Evolutionary conservation across 2,329 filamentous ascomycete genomes (phyloP).

Genomic region (Aspergillus fischeri): DNA sequence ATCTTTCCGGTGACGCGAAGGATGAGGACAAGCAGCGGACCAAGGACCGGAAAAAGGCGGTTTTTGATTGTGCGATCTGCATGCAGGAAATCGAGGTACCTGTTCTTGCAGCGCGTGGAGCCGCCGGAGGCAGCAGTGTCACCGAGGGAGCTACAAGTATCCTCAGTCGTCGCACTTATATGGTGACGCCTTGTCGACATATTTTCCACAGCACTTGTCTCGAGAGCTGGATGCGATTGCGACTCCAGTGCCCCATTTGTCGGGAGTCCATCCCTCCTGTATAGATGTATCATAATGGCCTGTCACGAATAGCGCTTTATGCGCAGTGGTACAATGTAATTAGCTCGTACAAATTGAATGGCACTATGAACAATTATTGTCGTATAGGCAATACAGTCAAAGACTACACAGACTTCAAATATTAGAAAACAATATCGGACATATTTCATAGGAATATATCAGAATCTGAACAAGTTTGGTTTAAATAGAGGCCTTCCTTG

Average conservation of each 20-base stretch:
- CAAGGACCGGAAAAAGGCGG: conserved; percentile 51
- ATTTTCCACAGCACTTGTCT: conserved; percentile 91
- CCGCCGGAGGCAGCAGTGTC: conserved; percentile 45
- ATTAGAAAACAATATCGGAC: background rate
- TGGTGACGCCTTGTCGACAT: conserved; percentile 96
- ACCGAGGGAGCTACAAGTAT: conserved; percentile 55
- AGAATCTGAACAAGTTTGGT: background rate
- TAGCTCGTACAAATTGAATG: background rate
- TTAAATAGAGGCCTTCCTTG: conserved; percentile 9
- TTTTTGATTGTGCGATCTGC: conserved; percentile 93
- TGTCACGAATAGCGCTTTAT: background rate
- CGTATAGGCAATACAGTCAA: background rate
- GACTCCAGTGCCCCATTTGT: conserved; percentile 92
- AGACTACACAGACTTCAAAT: background rate
- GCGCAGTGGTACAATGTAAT: background rate
- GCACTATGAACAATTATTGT: background rate
- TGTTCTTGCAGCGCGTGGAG: conserved; percentile 55
- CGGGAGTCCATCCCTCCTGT: conserved; percentile 82
- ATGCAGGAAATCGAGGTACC: conserved; percentile 88
- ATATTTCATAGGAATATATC: background rate
- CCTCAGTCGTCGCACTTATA: conserved; percentile 77
- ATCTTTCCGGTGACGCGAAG: conserved; percentile 33
- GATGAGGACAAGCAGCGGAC: conserved; percentile 40
- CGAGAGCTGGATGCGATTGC: conserved; percentile 93
- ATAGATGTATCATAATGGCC: conserved; percentile 39